Percentiles rank a stretch among this genome's conserved stretches.
Evolutionary conservation across 331 rosid genomes (phyloP).

Genomic region (Erythrophleum ivorense): DNA sequence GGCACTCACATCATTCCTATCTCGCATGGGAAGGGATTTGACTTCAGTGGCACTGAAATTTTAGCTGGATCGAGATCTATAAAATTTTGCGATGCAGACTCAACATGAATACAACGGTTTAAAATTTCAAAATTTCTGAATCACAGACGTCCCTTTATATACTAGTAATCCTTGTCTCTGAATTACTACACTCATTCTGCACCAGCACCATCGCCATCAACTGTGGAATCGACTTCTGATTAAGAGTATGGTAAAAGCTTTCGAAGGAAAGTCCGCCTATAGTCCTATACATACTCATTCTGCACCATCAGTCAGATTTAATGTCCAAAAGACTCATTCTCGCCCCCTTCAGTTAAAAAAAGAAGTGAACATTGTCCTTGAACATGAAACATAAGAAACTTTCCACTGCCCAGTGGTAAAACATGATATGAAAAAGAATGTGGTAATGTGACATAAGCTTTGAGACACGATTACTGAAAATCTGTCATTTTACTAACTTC

Average conservation of each 20-base stretch:
- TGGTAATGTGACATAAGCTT: constrained; percentile 24
- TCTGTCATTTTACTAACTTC: constrained; percentile 39
- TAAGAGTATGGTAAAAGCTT: not conserved
- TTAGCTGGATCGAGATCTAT: not conserved
- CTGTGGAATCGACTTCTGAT: not conserved
- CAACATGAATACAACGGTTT: not conserved
- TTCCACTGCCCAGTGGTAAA: constrained; percentile 30
- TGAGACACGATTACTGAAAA: constrained; percentile 33
- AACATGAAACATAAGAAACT: constrained; percentile 34
- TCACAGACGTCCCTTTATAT: not conserved
- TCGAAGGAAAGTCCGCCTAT: not conserved
- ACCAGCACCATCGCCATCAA: not conserved
- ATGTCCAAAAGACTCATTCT: not conserved
- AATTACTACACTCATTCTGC: not conserved
- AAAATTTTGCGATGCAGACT: not conserved
- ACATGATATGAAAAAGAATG: constrained; percentile 16
- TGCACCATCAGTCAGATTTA: not conserved
- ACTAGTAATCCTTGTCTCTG: not conserved
- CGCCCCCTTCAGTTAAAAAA: not conserved
- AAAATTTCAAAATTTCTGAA: constrained; percentile 2
- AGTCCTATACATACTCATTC: not conserved
- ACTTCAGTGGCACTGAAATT: not conserved
- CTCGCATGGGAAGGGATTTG: not conserved
- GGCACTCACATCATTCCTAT: not conserved
- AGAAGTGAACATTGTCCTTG: constrained; percentile 28